phyloP scores from a whole-genome alignment of 208 protist genomes.

The Leishmania turanica region DNA sequence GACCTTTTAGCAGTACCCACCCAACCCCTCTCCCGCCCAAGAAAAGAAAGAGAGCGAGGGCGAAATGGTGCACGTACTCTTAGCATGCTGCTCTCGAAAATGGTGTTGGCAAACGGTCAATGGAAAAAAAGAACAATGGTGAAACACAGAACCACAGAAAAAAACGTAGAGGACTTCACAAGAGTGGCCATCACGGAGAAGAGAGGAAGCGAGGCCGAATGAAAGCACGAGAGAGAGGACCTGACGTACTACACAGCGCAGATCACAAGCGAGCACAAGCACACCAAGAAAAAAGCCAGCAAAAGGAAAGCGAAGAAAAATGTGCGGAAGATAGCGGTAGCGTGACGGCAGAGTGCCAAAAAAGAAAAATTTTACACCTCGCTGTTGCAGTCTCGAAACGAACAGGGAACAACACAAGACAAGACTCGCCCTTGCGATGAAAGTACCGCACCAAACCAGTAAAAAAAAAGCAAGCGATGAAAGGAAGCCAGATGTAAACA shows the following conservation, averaged over 20 bases:
- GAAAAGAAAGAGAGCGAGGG: background rate
- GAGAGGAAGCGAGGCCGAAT: background rate
- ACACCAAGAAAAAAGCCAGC: background rate
- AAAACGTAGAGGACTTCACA: conserved; percentile 1
- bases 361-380: conserved; percentile 8
- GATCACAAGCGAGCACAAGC: background rate
- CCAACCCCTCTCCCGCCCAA: background rate
- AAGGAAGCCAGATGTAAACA: background rate
- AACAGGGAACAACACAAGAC: background rate
- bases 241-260: background rate
- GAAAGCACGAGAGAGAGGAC: background rate
- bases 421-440: background rate
- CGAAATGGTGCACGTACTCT: background rate
- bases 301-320: conserved; percentile 15
- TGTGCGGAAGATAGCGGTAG: conserved; percentile 9
- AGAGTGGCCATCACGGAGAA: conserved; percentile 3
- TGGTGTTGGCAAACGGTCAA: background rate
- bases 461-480: conserved; percentile 19
- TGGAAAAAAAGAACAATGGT: conserved; percentile 11
- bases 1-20: background rate
- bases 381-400: conserved; percentile 2
- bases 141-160: background rate
- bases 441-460: background rate
- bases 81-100: background rate
- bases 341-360: conserved; percentile 3